Evolutionary conservation across 495 filamentous ascomycete species (phyloP).

Genomic region (Penicillium pancosmium): DNA sequence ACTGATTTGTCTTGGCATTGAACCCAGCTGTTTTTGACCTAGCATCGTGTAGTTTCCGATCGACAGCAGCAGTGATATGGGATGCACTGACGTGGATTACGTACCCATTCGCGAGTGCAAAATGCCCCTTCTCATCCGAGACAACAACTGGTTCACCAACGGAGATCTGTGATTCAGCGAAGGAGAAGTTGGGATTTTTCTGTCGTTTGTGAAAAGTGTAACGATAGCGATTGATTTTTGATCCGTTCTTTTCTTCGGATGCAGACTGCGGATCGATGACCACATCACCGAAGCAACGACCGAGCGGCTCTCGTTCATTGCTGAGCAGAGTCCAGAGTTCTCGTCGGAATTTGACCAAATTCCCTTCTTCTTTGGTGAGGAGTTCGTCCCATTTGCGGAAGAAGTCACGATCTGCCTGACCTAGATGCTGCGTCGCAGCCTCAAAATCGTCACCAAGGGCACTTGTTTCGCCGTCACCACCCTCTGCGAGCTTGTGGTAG

Average conservation of each 20-base stretch:
- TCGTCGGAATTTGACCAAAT: slow-evolving; percentile 76
- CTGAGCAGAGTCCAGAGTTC: slow-evolving; percentile 97
- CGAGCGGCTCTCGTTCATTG: slow-evolving; percentile 81
- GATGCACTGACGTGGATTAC: slow-evolving; percentile 73
- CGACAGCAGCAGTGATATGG: slow-evolving; percentile 82
- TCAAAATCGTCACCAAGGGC: slow-evolving; percentile 75
- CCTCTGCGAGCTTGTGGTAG: slow-evolving; percentile 90
- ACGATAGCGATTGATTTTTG: slow-evolving; percentile 86
- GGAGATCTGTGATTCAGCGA: slow-evolving; percentile 86
- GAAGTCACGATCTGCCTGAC: slow-evolving; percentile 71
- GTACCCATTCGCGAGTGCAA: slow-evolving; percentile 89
- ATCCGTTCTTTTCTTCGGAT: slow-evolving; percentile 61
- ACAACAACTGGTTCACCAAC: slow-evolving; percentile 91
- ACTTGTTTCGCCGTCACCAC: slow-evolving; percentile 79
- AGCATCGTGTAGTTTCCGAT: slow-evolving; percentile 84
- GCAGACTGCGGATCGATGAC: slow-evolving; percentile 78
- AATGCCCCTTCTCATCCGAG: slow-evolving; percentile 95
- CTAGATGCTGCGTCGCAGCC: slow-evolving; percentile 73
- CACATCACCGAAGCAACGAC: slow-evolving; percentile 74
- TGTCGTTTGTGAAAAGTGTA: slow-evolving; percentile 80
- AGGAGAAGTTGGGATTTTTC: slow-evolving; percentile 64
- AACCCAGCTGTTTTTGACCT: slow-evolving; percentile 76
- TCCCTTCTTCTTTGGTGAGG: slow-evolving; percentile 90
- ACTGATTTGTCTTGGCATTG: slow-evolving; percentile 73
- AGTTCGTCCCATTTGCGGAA: slow-evolving; percentile 94